Evolutionary conservation across 495 filamentous ascomycete genomes (phyloP).

Genomic region (Aspergillus steynii): DNA sequence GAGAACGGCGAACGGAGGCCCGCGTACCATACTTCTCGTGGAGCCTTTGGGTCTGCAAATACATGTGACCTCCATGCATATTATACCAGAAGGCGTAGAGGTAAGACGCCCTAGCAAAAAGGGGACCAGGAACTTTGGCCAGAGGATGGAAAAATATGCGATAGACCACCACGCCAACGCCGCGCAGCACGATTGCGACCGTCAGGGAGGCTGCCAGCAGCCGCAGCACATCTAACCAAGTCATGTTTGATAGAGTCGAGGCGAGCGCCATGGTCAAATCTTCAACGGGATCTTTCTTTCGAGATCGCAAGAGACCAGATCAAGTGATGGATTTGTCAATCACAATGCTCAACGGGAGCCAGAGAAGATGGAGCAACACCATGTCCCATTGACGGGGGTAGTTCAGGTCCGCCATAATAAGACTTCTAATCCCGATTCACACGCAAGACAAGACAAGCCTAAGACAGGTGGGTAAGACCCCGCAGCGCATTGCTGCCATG

Average conservation of each 20-base stretch:
- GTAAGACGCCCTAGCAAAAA: conserved; percentile 14
- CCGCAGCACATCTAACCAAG: background rate
- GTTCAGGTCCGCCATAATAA: too few relatives aligned
- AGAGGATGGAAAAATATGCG: conserved; percentile 34
- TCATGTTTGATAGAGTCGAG: conserved; percentile 3
- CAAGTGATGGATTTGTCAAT: background rate
- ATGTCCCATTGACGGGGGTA: background rate
- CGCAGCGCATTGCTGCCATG: too few relatives aligned
- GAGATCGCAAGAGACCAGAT: background rate
- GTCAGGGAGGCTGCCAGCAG: conserved; percentile 6
- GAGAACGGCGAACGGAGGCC: background rate
- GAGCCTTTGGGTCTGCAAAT: conserved; percentile 17
- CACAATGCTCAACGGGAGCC: background rate
- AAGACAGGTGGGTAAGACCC: too few relatives aligned
- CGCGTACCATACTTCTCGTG: conserved; percentile 21
- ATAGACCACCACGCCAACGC: conserved; percentile 13
- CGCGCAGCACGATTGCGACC: conserved; percentile 4
- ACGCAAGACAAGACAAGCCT: background rate
- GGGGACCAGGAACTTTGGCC: conserved; percentile 25
- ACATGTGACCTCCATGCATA: conserved; percentile 13
- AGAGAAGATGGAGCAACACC: background rate
- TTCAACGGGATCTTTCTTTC: background rate
- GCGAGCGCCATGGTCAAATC: background rate
- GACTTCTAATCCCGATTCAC: too few relatives aligned
- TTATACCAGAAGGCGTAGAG: conserved; percentile 24